Conservation (phyloP, 345 rosid species). For the Trapa incisa region DNA sequence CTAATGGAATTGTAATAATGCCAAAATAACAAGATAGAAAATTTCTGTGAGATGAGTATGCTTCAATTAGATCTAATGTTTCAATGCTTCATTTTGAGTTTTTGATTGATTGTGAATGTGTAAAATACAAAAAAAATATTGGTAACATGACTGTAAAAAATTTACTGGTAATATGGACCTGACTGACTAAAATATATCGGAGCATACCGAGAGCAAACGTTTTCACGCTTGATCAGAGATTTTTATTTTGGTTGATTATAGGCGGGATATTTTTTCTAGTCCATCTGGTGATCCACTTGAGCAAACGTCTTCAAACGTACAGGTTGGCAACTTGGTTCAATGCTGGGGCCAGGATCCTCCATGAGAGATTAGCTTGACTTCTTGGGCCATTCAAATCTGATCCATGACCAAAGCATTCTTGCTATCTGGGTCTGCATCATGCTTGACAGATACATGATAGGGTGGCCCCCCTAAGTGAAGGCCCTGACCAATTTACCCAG, state of each 20-base stretch:
- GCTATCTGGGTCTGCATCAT: slow-evolving; percentile 31
- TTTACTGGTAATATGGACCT: slow-evolving; percentile 40
- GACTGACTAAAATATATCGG: slow-evolving; percentile 97
- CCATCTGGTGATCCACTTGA: slow-evolving; percentile 92
- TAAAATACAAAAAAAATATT: too few relatives aligned
- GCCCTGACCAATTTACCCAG: slow-evolving; percentile 88
- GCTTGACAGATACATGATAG: slow-evolving; percentile 93
- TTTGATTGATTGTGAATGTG: too few relatives aligned
- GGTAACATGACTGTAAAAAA: too few relatives aligned
- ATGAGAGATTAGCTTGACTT: slow-evolving; percentile 89
- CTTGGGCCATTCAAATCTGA: slow-evolving; percentile 89
- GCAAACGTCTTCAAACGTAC: slow-evolving; percentile 11
- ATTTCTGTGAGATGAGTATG: too few relatives aligned
- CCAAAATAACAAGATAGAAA: too few relatives aligned
- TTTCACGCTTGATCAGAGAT: slow-evolving; percentile 87
- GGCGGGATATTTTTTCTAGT: slow-evolving; percentile 99
- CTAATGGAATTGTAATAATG: too few relatives aligned
- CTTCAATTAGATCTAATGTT: too few relatives aligned
- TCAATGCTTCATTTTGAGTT: too few relatives aligned
- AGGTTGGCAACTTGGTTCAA: slow-evolving; percentile 60
- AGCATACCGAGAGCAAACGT: slow-evolving; percentile 92
- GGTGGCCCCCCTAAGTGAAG: slow-evolving; percentile 95
- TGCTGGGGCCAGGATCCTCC: slow-evolving; percentile 87
- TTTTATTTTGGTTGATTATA: slow-evolving; percentile 72
- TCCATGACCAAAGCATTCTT: slow-evolving; percentile 92